A percentile compares a stretch with the other conserved stretches of the same genome.
Evolutionary conservation across 1,139 yeast genomes (phyloP).

Genomic region (Yamadazyma sp.): DNA sequence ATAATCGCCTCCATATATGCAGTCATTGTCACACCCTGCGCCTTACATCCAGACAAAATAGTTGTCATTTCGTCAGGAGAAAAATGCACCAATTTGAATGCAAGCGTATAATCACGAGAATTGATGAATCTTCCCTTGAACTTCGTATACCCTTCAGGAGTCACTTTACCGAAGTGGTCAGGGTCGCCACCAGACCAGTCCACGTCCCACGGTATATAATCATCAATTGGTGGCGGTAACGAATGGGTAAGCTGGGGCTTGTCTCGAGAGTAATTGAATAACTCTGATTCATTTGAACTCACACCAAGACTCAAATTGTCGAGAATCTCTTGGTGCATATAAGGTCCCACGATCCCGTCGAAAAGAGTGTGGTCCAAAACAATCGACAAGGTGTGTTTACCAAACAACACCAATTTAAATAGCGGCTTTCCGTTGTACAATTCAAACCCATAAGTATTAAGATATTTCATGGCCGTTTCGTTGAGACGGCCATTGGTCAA

Average conservation of each 20-base stretch:
- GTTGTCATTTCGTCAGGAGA: conserved; percentile 22
- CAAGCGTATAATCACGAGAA: conserved; percentile 19
- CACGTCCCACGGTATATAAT: conserved; percentile 23
- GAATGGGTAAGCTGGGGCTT: conserved; percentile 21
- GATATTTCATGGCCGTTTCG: conserved; percentile 29
- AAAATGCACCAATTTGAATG: conserved; percentile 34
- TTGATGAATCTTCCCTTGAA: conserved; percentile 38
- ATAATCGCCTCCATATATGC: conserved; percentile 30
- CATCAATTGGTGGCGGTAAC: conserved; percentile 38
- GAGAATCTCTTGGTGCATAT: conserved; percentile 38
- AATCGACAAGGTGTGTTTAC: conserved; percentile 23
- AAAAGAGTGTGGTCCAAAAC: conserved; percentile 42
- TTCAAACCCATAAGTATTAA: conserved; percentile 23
- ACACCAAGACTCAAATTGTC: conserved; percentile 22
- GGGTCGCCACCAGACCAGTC: conserved; percentile 28
- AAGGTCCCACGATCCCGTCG: conserved; percentile 43
- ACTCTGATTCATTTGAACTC: too few relatives aligned
- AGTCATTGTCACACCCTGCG: conserved; percentile 34
- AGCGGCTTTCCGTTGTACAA: conserved; percentile 29
- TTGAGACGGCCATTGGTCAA: conserved; percentile 21
- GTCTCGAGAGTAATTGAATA: conserved; percentile 24
- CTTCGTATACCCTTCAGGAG: conserved; percentile 24
- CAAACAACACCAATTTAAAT: conserved; percentile 30
- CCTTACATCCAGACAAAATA: conserved; percentile 31
- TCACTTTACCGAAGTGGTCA: conserved; percentile 21